Evolutionary conservation across 2,329 filamentous ascomycete genomes (phyloP).

Genomic region (Claviceps quebecensis): DNA sequence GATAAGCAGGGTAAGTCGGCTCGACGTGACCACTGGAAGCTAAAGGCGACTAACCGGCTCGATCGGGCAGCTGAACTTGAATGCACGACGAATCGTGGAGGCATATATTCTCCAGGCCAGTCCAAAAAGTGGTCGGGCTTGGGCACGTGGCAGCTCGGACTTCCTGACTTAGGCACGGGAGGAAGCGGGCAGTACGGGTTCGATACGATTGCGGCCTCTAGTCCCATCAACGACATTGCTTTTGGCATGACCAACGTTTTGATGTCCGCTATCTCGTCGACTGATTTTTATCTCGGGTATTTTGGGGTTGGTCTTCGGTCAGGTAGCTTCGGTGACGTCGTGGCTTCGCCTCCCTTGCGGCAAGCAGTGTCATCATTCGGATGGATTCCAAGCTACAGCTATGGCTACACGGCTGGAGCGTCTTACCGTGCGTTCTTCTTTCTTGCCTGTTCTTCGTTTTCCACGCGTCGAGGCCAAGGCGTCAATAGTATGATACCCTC

Average conservation of each 20-base stretch:
- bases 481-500: neutral
- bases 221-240: conserved; percentile 22
- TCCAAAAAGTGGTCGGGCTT: conserved; percentile 46
- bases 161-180: conserved; percentile 41
- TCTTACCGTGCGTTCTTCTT: conserved; percentile 44
- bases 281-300: conserved; percentile 38
- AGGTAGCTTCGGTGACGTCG: conserved; percentile 34
- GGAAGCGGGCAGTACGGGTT: conserved; percentile 53
- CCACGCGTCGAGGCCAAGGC: neutral
- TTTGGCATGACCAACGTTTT: conserved; percentile 32
- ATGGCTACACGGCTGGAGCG: conserved; percentile 65
- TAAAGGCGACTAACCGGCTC: conserved; percentile 7
- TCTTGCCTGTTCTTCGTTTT: neutral
- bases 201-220: conserved; percentile 31
- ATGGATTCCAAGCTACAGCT: conserved; percentile 56
- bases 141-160: conserved; percentile 45
- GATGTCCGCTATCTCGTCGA: conserved; percentile 40
- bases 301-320: conserved; percentile 43
- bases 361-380: conserved; percentile 44
- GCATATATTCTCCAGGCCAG: conserved; percentile 36
- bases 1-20: conserved; percentile 24
- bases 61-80: conserved; percentile 26
- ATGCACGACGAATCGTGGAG: conserved; percentile 44
- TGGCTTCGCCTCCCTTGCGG: conserved; percentile 37
- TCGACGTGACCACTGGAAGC: neutral